phyloP scores from a whole-genome alignment of 805 yeast genomes.

The Cyberlindnera nakhonratchasimensis region DNA sequence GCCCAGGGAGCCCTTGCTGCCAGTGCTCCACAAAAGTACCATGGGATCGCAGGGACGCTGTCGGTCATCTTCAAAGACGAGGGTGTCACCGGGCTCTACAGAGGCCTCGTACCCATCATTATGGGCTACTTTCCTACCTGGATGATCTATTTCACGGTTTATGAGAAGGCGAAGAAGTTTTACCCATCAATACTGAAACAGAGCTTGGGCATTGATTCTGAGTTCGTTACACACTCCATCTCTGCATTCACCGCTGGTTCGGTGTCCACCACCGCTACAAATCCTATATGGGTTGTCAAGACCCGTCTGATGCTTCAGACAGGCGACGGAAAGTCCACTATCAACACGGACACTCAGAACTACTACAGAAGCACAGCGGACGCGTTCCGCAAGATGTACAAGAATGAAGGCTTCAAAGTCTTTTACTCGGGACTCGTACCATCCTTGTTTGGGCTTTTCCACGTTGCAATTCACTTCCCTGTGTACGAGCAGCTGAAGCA shows the following conservation, averaged over 20 bases:
- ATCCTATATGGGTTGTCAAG: constrained; percentile 97
- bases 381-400: constrained; percentile 77
- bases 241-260: constrained; percentile 88
- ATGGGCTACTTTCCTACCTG: constrained; percentile 96
- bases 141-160: constrained; percentile 92
- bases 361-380: constrained; percentile 76
- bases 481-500: constrained; percentile 78
- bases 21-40: constrained; percentile 34
- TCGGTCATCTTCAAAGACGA: constrained; percentile 67
- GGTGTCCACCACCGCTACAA: constrained; percentile 76
- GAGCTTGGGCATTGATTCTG: constrained; percentile 25
- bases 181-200: constrained; percentile 41
- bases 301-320: constrained; percentile 90
- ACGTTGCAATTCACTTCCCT: constrained; percentile 96
- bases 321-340: constrained; percentile 20
- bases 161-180: constrained; percentile 68
- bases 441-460: constrained; percentile 83
- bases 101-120: constrained; percentile 90
- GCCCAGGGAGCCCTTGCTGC: constrained; percentile 64
- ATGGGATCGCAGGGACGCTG: constrained; percentile 63
- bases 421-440: constrained; percentile 91
- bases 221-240: constrained; percentile 38
- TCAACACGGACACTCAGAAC: constrained; percentile 16
- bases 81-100: constrained; percentile 77
- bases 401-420: constrained; percentile 72